Evolutionary conservation across 2,329 filamentous ascomycete species (phyloP), one percentile per base, ranked within the genome.

Genomic region (Trichoderma pleuroti): DNA sequence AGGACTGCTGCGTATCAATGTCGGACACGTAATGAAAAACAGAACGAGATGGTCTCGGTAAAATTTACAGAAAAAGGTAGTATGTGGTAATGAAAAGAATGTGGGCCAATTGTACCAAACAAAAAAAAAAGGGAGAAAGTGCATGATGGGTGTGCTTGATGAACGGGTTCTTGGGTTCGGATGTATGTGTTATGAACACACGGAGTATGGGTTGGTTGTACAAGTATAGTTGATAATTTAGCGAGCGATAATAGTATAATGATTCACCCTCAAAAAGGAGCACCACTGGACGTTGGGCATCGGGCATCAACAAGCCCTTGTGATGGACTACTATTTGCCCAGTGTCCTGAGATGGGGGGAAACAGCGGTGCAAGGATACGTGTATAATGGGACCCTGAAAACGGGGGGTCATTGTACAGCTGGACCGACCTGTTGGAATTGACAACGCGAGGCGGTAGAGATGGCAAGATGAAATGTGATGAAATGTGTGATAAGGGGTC

Each of bases 41-140:
- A 57, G 60, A 39, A 70, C 61, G 68, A 59, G 68, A 59, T n/a
- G 21, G 46, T 65, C 68, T 70, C 60, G 60, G 68, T 16, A 64
- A 59, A 49, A 2, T 60, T 16, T 57, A 70, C 68, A 70, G 61
- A 12, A 7, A 63, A 63, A 30, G 10, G 26, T 12, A 32, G 30
- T 61, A n/a, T 56, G 12, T 26, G 26, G 11, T 21, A 59, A 30
- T 36, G 42, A 36, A 59, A 59, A 56, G 10, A 57, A 63, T 24
- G 34, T 42, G 28, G 32, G 26, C 24, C 34, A 46, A 21, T 66
- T 52, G 63, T 68, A 68, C 12, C 34, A 62, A 42, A 42, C 24
- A 39, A 63, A 49, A 60, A 63, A 49, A 60, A 30, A 52, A 26
- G 68, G 28, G 24, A 46, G 32, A 24, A 56, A 18, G 21, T 4